Evolutionary conservation across 1,139 yeast genomes (phyloP), one percentile per base, ranked within the genome.

Genomic region (Sugiyamaella japonica): DNA sequence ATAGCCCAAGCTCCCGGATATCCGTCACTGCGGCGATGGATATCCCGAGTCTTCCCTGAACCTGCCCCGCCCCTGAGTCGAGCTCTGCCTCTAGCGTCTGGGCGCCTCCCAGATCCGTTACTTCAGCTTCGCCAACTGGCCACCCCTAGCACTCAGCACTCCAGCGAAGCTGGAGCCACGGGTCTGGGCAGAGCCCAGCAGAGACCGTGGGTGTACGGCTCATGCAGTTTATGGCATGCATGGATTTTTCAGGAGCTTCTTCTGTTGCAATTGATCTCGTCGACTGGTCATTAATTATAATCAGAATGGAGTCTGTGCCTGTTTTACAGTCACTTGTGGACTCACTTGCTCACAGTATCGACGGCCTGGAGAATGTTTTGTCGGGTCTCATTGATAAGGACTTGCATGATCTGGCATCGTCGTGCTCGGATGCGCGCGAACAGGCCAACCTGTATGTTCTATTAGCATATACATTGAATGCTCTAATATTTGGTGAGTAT

Each of bases 381-480:
- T 61, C 57, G 10, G 62, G 66, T 4, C 45, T 69, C 7, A 53
- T 72, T 15, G 56, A 61, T 7, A 56, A 60, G 45, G 64, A 39
- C 31, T 63, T 54, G 56, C 66, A 60, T 55, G 73, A 38, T 48
- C 71, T 60, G 46, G 62, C 59, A 7, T 56, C 60, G 3, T 61
- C 50, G 60, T 61, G 53, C 65, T 71, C 56, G 55, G 68, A 55
- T 13, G 57, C 70, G 1, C 42, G 67, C 0, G 72, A 69, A 31
- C 70, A 66, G 36, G 72, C 76, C 7, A 66, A 71, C 41, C 52
- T 66, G 62, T 56, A 72, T 65, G 66, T 71, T 57, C 50, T 64
- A 3, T 64, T 73, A 46, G 73, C 78, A 12, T 74, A 73, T 54
- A 65, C 76, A 1, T 56, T 76, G n/a, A 68, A 70, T 40, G 73